These are phyloP conservation scores for Salix viminalis DNA, from an alignment of 345 rosid genomes.

Conservation along the genomic window DNA sequence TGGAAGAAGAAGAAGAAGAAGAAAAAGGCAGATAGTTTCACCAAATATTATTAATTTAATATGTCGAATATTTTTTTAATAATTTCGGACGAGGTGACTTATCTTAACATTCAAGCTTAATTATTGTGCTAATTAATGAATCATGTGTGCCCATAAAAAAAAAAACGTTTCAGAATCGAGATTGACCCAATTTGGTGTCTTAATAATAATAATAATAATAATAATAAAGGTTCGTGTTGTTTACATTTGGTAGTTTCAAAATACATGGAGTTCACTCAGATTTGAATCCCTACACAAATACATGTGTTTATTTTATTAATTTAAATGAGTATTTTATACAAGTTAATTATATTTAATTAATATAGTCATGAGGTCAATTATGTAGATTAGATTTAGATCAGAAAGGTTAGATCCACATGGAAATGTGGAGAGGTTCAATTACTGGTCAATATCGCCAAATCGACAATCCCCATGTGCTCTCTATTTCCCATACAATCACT, in stretches of 20 bases:
- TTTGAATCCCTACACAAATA: not conserved
- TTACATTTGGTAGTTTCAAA: too few relatives aligned
- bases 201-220: too few relatives aligned
- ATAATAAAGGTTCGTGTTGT: not conserved
- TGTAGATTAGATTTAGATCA: too few relatives aligned
- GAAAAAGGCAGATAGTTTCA: not conserved
- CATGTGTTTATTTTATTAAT: not conserved
- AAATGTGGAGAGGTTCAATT: not conserved
- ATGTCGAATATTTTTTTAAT: not conserved
- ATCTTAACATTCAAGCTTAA: not conserved
- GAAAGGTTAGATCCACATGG: not conserved
- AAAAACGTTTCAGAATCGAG: too few relatives aligned
- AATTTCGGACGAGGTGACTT: not conserved
- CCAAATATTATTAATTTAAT: too few relatives aligned
- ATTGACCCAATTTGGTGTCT: too few relatives aligned
- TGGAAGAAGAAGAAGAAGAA: too few relatives aligned
- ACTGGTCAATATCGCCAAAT: not conserved
- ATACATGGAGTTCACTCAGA: not conserved
- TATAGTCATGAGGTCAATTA: too few relatives aligned
- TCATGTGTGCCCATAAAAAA: not conserved
- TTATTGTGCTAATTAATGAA: not conserved
- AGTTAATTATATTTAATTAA: too few relatives aligned
- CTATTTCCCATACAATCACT: not conserved
- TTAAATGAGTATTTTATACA: too few relatives aligned
- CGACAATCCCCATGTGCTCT: not conserved